Evolutionary conservation across 768 basidiomycete genomes (phyloP), one percentile per base, ranked within the genome.

Genomic region (Lactarius sanguifluus): DNA sequence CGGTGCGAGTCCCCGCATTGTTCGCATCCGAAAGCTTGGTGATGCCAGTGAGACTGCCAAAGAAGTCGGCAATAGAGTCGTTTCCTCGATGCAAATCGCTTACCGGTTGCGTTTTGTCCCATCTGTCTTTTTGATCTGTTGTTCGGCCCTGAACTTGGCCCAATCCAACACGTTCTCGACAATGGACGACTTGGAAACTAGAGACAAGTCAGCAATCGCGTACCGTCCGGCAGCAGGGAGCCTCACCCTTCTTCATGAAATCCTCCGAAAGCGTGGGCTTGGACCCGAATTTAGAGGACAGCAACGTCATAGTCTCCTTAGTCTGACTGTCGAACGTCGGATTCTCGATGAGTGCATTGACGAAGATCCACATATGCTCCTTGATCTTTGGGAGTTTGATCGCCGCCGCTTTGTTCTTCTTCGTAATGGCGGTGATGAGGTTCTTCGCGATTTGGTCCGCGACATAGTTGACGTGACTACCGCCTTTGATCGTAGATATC

Each of bases 261-360:
- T 97, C 95, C 61, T 98, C 96, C 1, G 90, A 86, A 15, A 98
- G 73, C 2, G 77, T 77, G 2, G 94, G 92, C 76, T 90, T 96
- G 54, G 90, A 90, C 12, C 95, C 93, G 73, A 98, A 99, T 77
- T 96, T 96, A 36, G 86, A 88, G 23, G 89, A 79, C 3, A 89
- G 87, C 55, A 98, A 79, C 1, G 96, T 98, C 70, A 99, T 79
- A 5, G 88, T 91, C 76, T 99, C 97, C 80, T 99, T 99, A 43
- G 97, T 98, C 77, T 99, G 97, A 82, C 93, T 95, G 82, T 99
- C 96, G 77, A 99, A 99, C 1, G 94, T 93, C 10, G 97, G 96
- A 74, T 99, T 99, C 79, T 96, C 96, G 70, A 99, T 89, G 67
- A 97, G 81, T 16, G 93, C 87, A 73, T 98, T 98, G 74, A 99